phyloP scores from a whole-genome alignment of 192 early-diverging fungal species.

The Backusella luteola region DNA sequence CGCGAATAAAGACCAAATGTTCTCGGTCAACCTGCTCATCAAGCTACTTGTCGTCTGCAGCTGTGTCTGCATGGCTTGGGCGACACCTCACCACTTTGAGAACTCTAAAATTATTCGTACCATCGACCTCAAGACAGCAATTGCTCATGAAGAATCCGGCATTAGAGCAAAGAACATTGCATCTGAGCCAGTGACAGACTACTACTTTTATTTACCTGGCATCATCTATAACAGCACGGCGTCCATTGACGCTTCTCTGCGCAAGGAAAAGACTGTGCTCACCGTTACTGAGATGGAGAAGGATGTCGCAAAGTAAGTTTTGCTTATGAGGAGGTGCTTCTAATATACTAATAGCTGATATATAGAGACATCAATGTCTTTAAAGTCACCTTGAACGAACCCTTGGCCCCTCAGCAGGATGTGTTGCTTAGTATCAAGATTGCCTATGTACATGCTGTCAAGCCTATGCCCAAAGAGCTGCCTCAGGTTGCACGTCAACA shows the following conservation, averaged over 20 bases:
- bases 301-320: conserved; percentile 22
- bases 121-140: conserved; percentile 55
- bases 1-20: background rate
- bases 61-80: background rate
- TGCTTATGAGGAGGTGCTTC: no score
- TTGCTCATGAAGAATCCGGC: conserved; percentile 49
- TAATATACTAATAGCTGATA: background rate
- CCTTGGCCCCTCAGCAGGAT: conserved; percentile 58
- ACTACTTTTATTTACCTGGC: conserved; percentile 46
- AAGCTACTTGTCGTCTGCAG: background rate
- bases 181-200: conserved; percentile 36
- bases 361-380: conserved; percentile 42
- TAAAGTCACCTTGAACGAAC: conserved; percentile 43
- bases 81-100: conserved; percentile 38
- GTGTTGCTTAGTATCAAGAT: conserved; percentile 56
- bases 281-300: conserved; percentile 33
- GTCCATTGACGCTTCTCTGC: conserved; percentile 37
- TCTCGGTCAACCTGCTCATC: conserved; percentile 7
- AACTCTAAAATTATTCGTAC: conserved; percentile 61
- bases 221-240: conserved; percentile 33
- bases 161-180: conserved; percentile 44
- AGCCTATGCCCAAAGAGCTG: conserved; percentile 53
- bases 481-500: conserved; percentile 68
- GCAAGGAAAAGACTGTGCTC: conserved; percentile 40
- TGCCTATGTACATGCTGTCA: conserved; percentile 41